Evolutionary conservation across 2,329 filamentous ascomycete genomes (phyloP), one percentile per base, ranked within the genome.

Genomic region (Cladosporium cucumerinum): DNA sequence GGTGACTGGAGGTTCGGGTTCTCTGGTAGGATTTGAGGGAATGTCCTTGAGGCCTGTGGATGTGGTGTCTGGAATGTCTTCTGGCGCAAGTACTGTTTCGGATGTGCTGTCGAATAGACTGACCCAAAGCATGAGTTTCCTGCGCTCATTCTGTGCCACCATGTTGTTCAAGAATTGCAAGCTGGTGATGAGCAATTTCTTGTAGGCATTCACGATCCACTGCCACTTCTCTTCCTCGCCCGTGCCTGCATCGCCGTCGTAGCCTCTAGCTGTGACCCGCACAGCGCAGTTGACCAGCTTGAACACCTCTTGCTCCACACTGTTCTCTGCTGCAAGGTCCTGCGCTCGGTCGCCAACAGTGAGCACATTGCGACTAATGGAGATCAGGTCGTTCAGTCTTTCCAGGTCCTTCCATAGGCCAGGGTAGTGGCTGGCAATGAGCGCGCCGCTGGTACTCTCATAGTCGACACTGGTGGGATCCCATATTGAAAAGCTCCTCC

Each of bases 161-260:
- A 88, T 82, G 68, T 89, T 89, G 76, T 89, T 87, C 63, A 89
- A 76, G 68, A 87, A 88, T 72, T 89, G 87, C n/a, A 89, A 78
- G 67, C 85, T 86, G 2, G 86, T 87, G 63, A 88, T 88, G 70
- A 89, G 78, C 21, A 89, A 78, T 70, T 86, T 86, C 76, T 89
- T 88, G 76, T 87, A 88, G 4, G 85, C 82, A 71, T 86, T 87
- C 67, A 88, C 85, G 63, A 88, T 85, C 74, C 83, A 84, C 75
- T 88, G 85, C 86, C 86, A 88, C 69, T 85, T 85, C 69, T 87
- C 85, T 74, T 89, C 85, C 65, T 87, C 86, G 61, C 83, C 80
- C 5, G 84, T 82, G 65, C 86, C 84, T 6, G 85, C 83, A 72
- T 87, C 85, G 34, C 86, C 86, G 74, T 89, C 87, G 67, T 87